phyloP scores from a whole-genome alignment of 306 rosid genomes.

The Quercus rubra region DNA sequence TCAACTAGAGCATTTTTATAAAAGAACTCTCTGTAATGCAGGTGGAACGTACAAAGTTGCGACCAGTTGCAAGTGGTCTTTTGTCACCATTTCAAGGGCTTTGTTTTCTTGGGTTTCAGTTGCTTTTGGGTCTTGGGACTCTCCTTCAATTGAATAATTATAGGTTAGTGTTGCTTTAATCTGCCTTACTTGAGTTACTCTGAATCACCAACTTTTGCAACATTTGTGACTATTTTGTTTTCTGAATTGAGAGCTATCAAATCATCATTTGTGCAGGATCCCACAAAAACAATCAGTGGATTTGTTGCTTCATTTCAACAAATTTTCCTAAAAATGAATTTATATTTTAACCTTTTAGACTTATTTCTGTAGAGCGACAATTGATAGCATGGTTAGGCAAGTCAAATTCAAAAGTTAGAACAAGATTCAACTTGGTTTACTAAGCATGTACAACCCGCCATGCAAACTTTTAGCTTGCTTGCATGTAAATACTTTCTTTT shows the following conservation, averaged over 20 bases:
- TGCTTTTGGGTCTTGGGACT: constrained; percentile 82
- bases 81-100: constrained; percentile 87
- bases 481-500: too few species aligned
- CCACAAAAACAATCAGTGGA: neutral
- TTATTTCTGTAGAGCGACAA: neutral
- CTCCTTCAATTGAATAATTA: constrained; percentile 77
- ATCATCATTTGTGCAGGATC: neutral
- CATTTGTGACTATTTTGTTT: neutral
- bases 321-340: neutral
- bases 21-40: constrained; percentile 33
- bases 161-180: constrained; percentile 52
- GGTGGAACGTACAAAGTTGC: constrained; percentile 87
- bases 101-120: constrained; percentile 83
- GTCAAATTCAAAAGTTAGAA: too few species aligned
- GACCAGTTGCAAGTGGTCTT: constrained; percentile 91
- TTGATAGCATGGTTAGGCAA: neutral
- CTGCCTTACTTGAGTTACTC: neutral
- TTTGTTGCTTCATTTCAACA: neutral
- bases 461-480: too few species aligned
- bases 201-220: neutral
- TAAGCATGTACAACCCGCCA: too few species aligned
- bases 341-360: neutral
- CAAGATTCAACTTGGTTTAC: too few species aligned
- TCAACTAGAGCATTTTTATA: constrained; percentile 14
- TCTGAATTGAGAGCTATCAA: neutral